These are phyloP conservation scores for Aphanomyces invadans DNA, from an alignment of 352 stramenopile species.

Conservation along the genomic window DNA sequence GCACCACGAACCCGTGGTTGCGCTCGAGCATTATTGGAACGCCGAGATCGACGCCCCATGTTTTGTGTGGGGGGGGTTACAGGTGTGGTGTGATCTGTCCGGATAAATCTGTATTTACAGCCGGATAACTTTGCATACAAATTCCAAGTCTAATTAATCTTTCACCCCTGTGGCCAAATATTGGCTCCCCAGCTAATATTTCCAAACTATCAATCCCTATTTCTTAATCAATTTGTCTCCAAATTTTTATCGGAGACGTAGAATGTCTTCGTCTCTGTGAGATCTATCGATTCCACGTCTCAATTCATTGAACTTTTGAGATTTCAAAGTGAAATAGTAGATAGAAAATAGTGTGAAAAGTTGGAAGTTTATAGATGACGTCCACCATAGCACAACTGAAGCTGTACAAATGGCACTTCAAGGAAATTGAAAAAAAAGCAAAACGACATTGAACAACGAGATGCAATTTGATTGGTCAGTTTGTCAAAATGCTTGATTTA, in stretches of 20 bases:
- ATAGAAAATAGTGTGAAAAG: neutral
- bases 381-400: too few relatives aligned
- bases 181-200: neutral
- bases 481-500: neutral
- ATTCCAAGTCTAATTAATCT: neutral
- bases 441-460: too few relatives aligned
- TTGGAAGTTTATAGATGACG: slow-evolving; percentile 8
- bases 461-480: neutral
- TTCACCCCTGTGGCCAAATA: neutral
- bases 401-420: too few relatives aligned
- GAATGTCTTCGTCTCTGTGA: neutral
- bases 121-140: slow-evolving; percentile 1
- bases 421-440: too few relatives aligned
- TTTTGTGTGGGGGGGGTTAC: neutral
- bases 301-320: neutral
- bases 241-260: neutral
- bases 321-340: neutral
- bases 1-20: neutral
- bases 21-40: neutral
- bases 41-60: neutral
- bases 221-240: neutral
- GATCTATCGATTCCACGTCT: slow-evolving; percentile 3
- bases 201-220: slow-evolving; percentile 5
- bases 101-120: neutral
- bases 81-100: neutral